phyloP scores from a whole-genome alignment of 2,329 filamentous ascomycete species.

The Ustilaginoidea virens region DNA sequence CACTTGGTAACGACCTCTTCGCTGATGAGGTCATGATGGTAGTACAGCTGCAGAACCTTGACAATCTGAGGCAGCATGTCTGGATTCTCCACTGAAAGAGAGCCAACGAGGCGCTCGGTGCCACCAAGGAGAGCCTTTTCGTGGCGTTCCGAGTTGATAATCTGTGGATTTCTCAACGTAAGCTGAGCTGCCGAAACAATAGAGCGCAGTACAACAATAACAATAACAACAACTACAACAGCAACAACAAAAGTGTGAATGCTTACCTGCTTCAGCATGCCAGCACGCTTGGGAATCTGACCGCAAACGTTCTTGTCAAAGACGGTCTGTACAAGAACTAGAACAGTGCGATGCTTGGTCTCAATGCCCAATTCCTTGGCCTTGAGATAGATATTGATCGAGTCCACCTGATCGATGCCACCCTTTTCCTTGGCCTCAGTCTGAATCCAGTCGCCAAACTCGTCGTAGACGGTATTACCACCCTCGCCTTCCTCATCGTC shows the following conservation, averaged over 20 bases:
- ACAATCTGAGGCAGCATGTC: conserved; percentile 63
- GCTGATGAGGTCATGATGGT: conserved; percentile 74
- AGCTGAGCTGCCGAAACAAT: background rate
- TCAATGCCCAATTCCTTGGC: conserved; percentile 93
- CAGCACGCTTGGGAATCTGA: conserved; percentile 71
- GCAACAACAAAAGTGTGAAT: background rate
- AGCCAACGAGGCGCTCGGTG: conserved; percentile 75
- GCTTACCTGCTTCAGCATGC: conserved; percentile 74
- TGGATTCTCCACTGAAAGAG: conserved; percentile 57
- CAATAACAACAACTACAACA: too few species aligned
- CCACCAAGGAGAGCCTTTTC: conserved; percentile 92
- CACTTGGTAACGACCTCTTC: conserved; percentile 84
- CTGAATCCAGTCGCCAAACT: conserved; percentile 86
- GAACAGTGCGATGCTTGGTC: conserved; percentile 80
- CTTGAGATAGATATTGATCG: conserved; percentile 89
- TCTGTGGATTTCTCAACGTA: conserved; percentile 3
- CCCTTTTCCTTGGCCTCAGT: conserved; percentile 56
- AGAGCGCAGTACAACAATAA: background rate
- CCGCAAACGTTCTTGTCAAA: conserved; percentile 82
- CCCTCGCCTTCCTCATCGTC: conserved; percentile 71
- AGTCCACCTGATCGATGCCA: conserved; percentile 63
- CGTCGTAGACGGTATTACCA: conserved; percentile 68
- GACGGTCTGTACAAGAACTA: conserved; percentile 83
- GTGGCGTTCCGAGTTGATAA: conserved; percentile 74
- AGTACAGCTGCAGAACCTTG: conserved; percentile 78